These are phyloP conservation scores for Aspergillus ruber DNA, from an alignment of 2,329 filamentous ascomycete genomes.

Conservation along the genomic window DNA sequence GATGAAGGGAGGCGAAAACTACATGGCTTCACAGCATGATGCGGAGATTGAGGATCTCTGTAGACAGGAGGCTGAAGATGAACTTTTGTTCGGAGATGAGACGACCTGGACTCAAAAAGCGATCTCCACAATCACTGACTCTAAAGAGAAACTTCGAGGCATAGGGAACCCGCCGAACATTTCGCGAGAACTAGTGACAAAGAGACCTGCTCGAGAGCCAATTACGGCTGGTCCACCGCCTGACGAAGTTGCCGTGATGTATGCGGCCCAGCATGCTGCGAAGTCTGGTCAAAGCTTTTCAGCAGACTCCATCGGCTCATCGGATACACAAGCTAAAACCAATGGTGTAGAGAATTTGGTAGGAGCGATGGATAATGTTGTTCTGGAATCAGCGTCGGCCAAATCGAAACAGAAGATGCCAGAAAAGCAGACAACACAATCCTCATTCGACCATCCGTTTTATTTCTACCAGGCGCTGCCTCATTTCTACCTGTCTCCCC, in stretches of 20 bases:
- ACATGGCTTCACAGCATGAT: conserved; percentile 77
- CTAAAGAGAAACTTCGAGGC: conserved; percentile 67
- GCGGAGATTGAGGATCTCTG: conserved; percentile 68
- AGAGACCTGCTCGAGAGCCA: conserved; percentile 42
- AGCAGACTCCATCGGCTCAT: conserved; percentile 12
- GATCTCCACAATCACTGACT: conserved; percentile 63
- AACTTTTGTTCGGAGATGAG: conserved; percentile 85
- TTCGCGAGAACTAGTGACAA: conserved; percentile 45
- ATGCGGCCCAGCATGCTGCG: conserved; percentile 42
- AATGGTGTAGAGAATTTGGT: conserved; percentile 18
- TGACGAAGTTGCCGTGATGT: conserved; percentile 47
- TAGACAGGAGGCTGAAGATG: conserved; percentile 77
- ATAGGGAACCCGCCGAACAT: conserved; percentile 59
- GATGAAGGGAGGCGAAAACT: conserved; percentile 87
- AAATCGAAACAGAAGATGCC: conserved; percentile 21
- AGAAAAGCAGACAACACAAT: conserved; percentile 26
- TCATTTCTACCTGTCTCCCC: conserved; percentile 81
- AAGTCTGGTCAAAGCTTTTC: conserved; percentile 39
- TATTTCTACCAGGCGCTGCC: conserved; percentile 84
- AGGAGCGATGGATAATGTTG: conserved; percentile 17
- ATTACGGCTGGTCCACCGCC: conserved; percentile 44
- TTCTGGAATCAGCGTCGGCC: conserved; percentile 10
- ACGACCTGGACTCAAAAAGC: conserved; percentile 89
- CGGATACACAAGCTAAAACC: conserved; percentile 9
- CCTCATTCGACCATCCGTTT: conserved; percentile 51